A percentile compares a stretch with the other conserved stretches of the same genome.
These are phyloP conservation scores for Ceratocystis eucalypticola DNA, from an alignment of 2,329 filamentous ascomycete species.

Conservation along the genomic window DNA sequence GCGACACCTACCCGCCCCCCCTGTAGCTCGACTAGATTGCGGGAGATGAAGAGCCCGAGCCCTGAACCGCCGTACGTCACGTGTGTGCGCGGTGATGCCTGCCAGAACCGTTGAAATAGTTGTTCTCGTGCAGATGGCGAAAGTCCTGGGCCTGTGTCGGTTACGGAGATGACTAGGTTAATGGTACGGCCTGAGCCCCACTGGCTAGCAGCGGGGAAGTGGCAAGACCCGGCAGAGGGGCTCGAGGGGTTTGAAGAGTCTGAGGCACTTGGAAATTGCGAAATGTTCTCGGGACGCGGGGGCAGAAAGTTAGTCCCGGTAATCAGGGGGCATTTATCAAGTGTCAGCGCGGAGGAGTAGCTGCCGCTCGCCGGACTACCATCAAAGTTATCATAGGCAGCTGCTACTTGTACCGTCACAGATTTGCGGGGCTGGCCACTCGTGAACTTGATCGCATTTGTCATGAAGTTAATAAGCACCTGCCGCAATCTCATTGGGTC, in stretches of 20 bases:
- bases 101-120: constrained; percentile 55
- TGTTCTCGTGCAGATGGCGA: constrained; percentile 51
- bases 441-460: constrained; percentile 52
- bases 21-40: constrained; percentile 62
- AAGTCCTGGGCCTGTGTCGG: constrained; percentile 56
- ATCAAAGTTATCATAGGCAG: constrained; percentile 40
- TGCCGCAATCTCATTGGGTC: constrained; percentile 64
- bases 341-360: constrained; percentile 39
- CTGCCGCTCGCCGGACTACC: constrained; percentile 44
- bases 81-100: constrained; percentile 54
- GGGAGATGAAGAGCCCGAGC: constrained; percentile 60
- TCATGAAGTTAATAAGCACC: constrained; percentile 63
- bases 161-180: constrained; percentile 58
- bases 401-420: constrained; percentile 53
- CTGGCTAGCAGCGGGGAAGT: not conserved
- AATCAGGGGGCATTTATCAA: constrained; percentile 23
- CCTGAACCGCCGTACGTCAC: constrained; percentile 60
- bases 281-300: constrained; percentile 8
- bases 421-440: constrained; percentile 43
- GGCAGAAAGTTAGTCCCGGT: constrained; percentile 10
- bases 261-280: constrained; percentile 15
- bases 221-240: not conserved
- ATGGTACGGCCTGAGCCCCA: constrained; percentile 62
- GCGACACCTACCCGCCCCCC: constrained; percentile 64
- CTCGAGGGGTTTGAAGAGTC: too few relatives aligned